Base-by-base conservation (phyloP, 2,329 filamentous ascomycete genomes). In the Sarocladium strictum region DNA sequence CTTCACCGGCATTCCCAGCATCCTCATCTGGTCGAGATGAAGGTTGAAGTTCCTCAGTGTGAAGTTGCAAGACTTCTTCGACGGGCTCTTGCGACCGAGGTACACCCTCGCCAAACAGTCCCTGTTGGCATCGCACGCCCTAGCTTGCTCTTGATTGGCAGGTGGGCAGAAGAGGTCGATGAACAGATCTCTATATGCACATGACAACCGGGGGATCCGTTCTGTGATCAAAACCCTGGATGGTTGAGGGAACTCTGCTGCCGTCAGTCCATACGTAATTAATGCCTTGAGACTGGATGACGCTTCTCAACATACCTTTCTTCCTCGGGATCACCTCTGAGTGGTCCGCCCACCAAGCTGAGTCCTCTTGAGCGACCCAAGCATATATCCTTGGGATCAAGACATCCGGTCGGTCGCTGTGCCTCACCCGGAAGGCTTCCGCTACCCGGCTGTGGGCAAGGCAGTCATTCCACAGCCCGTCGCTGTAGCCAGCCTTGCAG, bases 1-100 rank as follows among this genome's bases (percentile, higher is more conserved):
- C 12, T 23, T 19, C 6, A 58, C 58, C 12, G 54, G 55, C 0
- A 62, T 54, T 1, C 49, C 26, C 4, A 62, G 49, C 1, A 43
- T 26, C 2, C 56, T n/a, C 53, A 63, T 60, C 50, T 63, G 61
- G 40, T 63, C 59, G 6, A 62, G 56, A 26, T 56, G 53, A 1
- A 63, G 43, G 35, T 62, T 60, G 57, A 59, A 63, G 33, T 63
- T 63, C 11, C 61, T 47, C 11, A 63, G 54, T 6, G 58, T 54
- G 33, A 62, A 62, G 32, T 60, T 43, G 38, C 47, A 15, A 38
- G 56, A 5, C 26, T 54, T n/a, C 54, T 53, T n/a, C 54, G n/a
- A 6, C 35, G 40, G n/a, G 33, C 29, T n/a, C 1, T 51, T 49
- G 6, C 57, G 56, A 14, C 60, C 57, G 2, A 62, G 54, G 35